Conservation (phyloP, 1,139 yeast species). For the Debaryomycetaceae sp. region DNA sequence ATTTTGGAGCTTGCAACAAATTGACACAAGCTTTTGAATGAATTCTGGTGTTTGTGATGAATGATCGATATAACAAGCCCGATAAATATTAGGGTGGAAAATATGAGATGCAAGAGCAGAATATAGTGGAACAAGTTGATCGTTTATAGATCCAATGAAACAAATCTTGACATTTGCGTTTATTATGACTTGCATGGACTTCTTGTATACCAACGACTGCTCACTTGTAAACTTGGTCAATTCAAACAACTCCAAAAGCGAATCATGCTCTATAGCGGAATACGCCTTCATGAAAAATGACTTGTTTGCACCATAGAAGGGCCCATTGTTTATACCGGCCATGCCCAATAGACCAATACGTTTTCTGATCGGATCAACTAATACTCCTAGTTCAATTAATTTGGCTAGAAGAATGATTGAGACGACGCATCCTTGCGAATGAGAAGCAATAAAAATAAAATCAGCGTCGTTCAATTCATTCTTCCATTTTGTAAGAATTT, state of each 20-base stretch:
- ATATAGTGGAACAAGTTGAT: constrained; percentile 88
- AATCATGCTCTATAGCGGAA: constrained; percentile 84
- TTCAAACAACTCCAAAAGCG: constrained; percentile 80
- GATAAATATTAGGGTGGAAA: constrained; percentile 82
- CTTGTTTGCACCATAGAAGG: constrained; percentile 86
- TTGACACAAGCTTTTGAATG: constrained; percentile 42
- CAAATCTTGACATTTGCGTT: constrained; percentile 72
- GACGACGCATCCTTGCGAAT: constrained; percentile 95
- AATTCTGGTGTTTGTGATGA: constrained; percentile 47
- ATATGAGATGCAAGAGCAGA: constrained; percentile 82
- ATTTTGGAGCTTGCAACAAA: constrained; percentile 53
- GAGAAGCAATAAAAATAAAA: constrained; percentile 83
- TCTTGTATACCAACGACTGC: constrained; percentile 69
- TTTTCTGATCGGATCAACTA: constrained; percentile 46
- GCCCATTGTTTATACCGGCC: constrained; percentile 96
- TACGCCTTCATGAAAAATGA: constrained; percentile 81
- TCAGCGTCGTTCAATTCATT: constrained; percentile 74
- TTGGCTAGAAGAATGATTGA: constrained; percentile 73
- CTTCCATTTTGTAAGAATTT: constrained; percentile 67
- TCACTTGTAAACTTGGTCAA: constrained; percentile 72
- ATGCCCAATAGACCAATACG: constrained; percentile 76
- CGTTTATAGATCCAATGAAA: constrained; percentile 85
- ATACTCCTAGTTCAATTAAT: constrained; percentile 66
- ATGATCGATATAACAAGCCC: constrained; percentile 87
- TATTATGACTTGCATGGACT: constrained; percentile 62